Evolutionary conservation across 2,329 filamentous ascomycete genomes (phyloP), one percentile per base, ranked within the genome.

Genomic region (Fusarium goolgardi): DNA sequence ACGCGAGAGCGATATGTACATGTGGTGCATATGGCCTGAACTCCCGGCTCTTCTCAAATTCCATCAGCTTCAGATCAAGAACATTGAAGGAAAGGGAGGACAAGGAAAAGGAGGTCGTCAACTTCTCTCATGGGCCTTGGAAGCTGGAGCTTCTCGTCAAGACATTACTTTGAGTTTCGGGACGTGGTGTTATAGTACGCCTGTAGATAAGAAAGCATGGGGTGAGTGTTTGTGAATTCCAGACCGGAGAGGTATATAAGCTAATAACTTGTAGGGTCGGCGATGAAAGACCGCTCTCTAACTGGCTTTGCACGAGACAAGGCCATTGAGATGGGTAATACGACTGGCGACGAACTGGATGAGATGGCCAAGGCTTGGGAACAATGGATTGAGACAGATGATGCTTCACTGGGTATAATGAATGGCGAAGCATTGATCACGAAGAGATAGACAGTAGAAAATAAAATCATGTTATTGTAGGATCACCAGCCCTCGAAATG

Each of bases 21-120:
- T 73, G 70, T 75, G 73, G 71, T 72, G 67, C 35, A 60, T 73
- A 25, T 78, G 73, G 71, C 76, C 76, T 3, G 71, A 76, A 20
- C 25, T 73, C 0, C 68, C 70, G 5, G 57, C 65, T 7, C 65
- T 77, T 11, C 32, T 68, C 20, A 62, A 67, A 7, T 77, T 75
- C 12, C 72, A 71, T 27, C 53, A 75, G 12, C 39, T 75, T 6
- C 45, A 55, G 21, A 45, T 69, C 20, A 67, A 69, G 32, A 66
- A 56, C 2, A 55, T 74, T 4, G 52, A 64, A 6, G 68, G 71
- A 0, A 71, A 73, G 16, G 76, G 76, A 0, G 76, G 75, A 2
- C 70, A 72, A 32, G 65, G 50, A 20, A 74, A 69, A 20, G 75
- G 65, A 21, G 76, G 75, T 0, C 69, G 76, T 5, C 65, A 73